Base-by-base conservation (phyloP, 2,329 filamentous ascomycete species). In the Cryoendolithus antarcticus region DNA sequence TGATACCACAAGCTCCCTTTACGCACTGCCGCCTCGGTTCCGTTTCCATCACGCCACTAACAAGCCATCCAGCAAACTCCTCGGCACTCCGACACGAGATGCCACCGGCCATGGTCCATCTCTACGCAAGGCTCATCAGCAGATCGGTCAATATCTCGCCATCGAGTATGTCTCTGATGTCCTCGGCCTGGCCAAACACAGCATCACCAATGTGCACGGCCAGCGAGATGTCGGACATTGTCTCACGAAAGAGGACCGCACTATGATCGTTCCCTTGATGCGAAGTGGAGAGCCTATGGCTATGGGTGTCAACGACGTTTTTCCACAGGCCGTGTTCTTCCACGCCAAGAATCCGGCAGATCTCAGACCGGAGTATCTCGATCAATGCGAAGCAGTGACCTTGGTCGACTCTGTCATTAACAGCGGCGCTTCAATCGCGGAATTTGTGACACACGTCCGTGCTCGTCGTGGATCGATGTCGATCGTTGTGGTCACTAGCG, bases 231-330 rank as follows among this genome's bases (percentile, higher is more conserved):
- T 19, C 0, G 74, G 74, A 0, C 60, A 70, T 48, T 63, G 58
- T 4, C 58, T 80, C 2, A 40, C 32, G 0, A 19, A 67, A 38
- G 74, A 80, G 49, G 6, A 56, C 1, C 38, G 58, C 6, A 79
- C 72, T 0, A 41, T 63, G 1, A 77, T 81, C 34, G 57, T 79
- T 1, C 62, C 74, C 0, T 44, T 80, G n/a, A 80, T 80, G 74
- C 70, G 74, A 6, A 73, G 70, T 2, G 75, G 75, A 6, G 74
- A 78, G 44, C 64, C 74, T 0, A 74, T 81, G 70, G 76, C 76
- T 0, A 53, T 68, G 1, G 75, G 75, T 0, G 61, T 81, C 34
- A 72, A 56, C 45, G 63, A 74, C 0, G 69, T 60, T 0, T 67
- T 80, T 4, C 69, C 69, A 0, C 42, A 41, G 0, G 71, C 74